Conservation (phyloP, 306 rosid species). For the Malus domestica region DNA sequence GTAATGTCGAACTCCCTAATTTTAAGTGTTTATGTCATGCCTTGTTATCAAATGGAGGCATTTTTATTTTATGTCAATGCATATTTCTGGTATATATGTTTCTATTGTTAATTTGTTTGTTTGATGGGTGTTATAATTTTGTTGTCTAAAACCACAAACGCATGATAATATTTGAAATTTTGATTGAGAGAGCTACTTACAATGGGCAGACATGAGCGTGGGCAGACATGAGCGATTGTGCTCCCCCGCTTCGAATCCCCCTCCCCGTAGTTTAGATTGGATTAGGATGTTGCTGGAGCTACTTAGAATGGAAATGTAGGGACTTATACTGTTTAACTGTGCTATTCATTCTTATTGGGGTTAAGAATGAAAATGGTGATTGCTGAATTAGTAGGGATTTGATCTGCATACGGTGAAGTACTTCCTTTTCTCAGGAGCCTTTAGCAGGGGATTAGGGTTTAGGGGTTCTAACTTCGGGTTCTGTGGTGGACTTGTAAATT, state of each 20-base stretch:
- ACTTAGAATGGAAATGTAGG: not conserved
- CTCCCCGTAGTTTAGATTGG: not conserved
- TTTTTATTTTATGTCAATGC: not conserved
- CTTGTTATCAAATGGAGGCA: not conserved
- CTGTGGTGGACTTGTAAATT: not conserved
- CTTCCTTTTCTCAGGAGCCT: not conserved
- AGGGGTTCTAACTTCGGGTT: not conserved
- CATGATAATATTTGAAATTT: not conserved
- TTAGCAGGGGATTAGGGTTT: not conserved
- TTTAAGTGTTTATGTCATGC: not conserved
- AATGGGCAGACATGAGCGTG: not conserved
- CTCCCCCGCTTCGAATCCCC: too few relatives aligned
- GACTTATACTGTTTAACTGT: not conserved
- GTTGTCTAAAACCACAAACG: not conserved
- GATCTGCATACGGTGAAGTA: not conserved
- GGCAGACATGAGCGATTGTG: not conserved
- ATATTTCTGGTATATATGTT: not conserved
- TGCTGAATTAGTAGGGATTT: not conserved
- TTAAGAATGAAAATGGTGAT: not conserved
- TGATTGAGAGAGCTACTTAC: not conserved
- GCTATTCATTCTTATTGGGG: too few relatives aligned
- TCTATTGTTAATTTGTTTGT: not conserved
- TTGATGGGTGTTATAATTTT: not conserved
- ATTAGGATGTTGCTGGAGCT: not conserved
- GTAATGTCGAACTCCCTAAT: not conserved